Evolutionary conservation across 2,329 filamentous ascomycete species (phyloP).

Genomic region (Arthrobotrys iridis): DNA sequence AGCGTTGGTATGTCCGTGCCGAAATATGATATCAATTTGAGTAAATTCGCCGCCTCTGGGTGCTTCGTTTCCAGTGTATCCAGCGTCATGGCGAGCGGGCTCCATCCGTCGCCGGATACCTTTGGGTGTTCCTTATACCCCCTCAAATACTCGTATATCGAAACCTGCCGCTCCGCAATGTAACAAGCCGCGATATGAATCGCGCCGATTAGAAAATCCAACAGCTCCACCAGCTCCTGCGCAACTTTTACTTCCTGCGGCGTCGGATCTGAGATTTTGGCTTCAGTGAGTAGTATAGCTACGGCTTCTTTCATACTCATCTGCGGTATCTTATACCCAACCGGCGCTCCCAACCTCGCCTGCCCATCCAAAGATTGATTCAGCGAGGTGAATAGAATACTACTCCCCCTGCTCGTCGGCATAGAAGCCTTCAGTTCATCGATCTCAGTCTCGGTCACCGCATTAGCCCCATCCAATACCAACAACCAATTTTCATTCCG

Average conservation of each 20-base stretch:
- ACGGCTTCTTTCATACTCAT: slow-evolving; percentile 70
- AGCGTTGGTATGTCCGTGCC: slow-evolving; percentile 74
- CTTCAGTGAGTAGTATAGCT: slow-evolving; percentile 70
- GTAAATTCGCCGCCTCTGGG: slow-evolving; percentile 71
- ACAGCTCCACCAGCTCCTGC: slow-evolving; percentile 71
- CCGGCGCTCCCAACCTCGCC: slow-evolving; percentile 57
- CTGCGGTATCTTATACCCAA: slow-evolving; percentile 63
- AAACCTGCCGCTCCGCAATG: slow-evolving; percentile 56
- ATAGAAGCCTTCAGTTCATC: slow-evolving; percentile 69
- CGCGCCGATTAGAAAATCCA: slow-evolving; percentile 73
- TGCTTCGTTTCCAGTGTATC: slow-evolving; percentile 63
- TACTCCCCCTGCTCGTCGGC: slow-evolving; percentile 71
- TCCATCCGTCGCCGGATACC: slow-evolving; percentile 63
- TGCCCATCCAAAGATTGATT: slow-evolving; percentile 66
- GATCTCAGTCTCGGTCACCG: slow-evolving; percentile 68
- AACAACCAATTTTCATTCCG: slow-evolving; percentile 72
- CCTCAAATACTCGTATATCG: slow-evolving; percentile 66
- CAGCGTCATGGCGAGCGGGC: slow-evolving; percentile 65
- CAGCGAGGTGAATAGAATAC: slow-evolving; percentile 75
- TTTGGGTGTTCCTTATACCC: slow-evolving; percentile 69
- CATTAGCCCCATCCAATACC: slow-evolving; percentile 73
- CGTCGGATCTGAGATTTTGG: slow-evolving; percentile 69
- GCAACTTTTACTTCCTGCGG: slow-evolving; percentile 69
- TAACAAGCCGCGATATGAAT: slow-evolving; percentile 70
- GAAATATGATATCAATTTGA: slow-evolving; percentile 73